phyloP scores from a whole-genome alignment of 2,329 filamentous ascomycete species.

The Xenoacremonium recifei region DNA sequence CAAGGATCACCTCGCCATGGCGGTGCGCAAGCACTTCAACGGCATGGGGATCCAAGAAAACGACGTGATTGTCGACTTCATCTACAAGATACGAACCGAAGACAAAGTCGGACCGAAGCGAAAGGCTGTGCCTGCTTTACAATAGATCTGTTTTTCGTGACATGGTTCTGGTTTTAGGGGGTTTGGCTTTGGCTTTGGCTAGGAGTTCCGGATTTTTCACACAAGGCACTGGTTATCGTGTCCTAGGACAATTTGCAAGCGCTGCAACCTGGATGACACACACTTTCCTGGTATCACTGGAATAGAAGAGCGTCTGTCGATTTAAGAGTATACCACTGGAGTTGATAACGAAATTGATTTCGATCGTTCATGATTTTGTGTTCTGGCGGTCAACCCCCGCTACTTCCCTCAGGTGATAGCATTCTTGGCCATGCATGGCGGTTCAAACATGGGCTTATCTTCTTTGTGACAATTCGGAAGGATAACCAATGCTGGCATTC shows the following conservation, averaged over 20 bases:
- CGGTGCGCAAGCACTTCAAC: constrained; percentile 82
- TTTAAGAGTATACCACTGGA: too few species aligned
- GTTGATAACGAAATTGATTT: too few species aligned
- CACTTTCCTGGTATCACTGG: neutral
- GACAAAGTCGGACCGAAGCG: constrained; percentile 27
- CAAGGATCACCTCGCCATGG: constrained; percentile 69
- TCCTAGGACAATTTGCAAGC: neutral
- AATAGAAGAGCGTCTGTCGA: too few species aligned
- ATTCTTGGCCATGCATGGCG: too few species aligned
- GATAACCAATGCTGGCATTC: too few species aligned
- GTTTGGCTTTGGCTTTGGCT: constrained; percentile 9
- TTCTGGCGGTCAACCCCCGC: too few species aligned
- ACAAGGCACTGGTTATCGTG: too few species aligned
- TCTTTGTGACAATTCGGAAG: too few species aligned
- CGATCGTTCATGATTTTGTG: too few species aligned
- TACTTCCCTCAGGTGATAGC: too few species aligned
- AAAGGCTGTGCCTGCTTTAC: constrained; percentile 8
- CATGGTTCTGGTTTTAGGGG: constrained; percentile 9
- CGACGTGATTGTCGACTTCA: constrained; percentile 76
- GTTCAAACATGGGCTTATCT: too few species aligned
- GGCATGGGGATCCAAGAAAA: constrained; percentile 75
- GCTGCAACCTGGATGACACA: neutral
- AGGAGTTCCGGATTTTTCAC: neutral
- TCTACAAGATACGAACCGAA: constrained; percentile 61
- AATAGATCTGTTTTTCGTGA: constrained; percentile 1